Evolutionary conservation across 306 rosid genomes (phyloP).

Genomic region (Arachis stenosperma): DNA sequence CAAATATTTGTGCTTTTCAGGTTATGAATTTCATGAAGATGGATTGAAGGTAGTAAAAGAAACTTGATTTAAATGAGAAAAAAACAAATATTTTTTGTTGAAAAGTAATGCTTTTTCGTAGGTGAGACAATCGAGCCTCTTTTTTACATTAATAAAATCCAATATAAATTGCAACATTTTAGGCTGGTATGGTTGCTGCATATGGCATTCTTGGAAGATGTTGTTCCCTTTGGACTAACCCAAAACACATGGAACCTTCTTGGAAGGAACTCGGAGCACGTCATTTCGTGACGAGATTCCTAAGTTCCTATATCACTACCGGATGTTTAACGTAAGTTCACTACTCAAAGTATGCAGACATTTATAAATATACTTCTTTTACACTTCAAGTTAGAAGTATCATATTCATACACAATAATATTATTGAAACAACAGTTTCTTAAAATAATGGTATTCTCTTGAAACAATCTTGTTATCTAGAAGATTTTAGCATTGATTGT

Average conservation of each 20-base stretch:
- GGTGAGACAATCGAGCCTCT: neutral
- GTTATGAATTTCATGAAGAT: constrained; percentile 96
- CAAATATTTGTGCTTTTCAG: constrained; percentile 48
- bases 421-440: too few relatives aligned
- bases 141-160: neutral
- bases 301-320: constrained; percentile 54
- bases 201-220: constrained; percentile 65
- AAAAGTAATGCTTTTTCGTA: neutral
- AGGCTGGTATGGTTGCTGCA: constrained; percentile 91
- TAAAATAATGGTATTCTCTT: neutral
- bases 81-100: neutral
- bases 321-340: constrained; percentile 81
- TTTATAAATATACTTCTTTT: neutral
- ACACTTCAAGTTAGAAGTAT: constrained; percentile 4
- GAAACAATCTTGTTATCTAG: neutral
- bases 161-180: constrained; percentile 26
- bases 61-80: constrained; percentile 15
- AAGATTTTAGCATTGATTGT: neutral
- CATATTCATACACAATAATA: neutral
- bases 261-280: constrained; percentile 78
- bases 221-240: constrained; percentile 60
- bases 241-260: constrained; percentile 89
- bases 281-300: constrained; percentile 68
- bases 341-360: constrained; percentile 10
- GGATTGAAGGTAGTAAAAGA: constrained; percentile 72